phyloP scores from a whole-genome alignment of 2,329 filamentous ascomycete species.

The Diaporthe sp. region DNA sequence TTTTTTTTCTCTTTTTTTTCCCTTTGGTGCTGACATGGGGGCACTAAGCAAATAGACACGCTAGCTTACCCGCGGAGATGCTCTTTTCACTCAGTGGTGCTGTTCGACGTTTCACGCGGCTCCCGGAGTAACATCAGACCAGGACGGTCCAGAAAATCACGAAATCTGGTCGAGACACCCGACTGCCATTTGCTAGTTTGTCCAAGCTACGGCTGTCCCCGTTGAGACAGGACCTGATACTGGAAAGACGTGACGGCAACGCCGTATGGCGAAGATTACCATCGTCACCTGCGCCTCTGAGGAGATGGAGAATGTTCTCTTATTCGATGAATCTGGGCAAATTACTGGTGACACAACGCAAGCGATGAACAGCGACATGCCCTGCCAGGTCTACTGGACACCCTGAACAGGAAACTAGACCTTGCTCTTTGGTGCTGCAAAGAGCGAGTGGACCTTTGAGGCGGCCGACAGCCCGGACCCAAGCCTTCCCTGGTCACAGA shows the following conservation, averaged over 20 bases:
- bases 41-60: background rate
- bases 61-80: conserved; percentile 11
- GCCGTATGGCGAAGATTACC: background rate
- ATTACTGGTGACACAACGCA: background rate
- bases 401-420: background rate
- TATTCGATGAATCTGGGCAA: background rate
- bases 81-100: background rate
- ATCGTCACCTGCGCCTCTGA: background rate
- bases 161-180: background rate
- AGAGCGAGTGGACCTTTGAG: background rate
- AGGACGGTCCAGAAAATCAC: background rate
- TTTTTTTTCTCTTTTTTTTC: background rate
- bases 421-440: background rate
- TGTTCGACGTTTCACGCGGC: background rate
- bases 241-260: background rate
- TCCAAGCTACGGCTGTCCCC: too few species aligned
- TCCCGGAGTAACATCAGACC: background rate
- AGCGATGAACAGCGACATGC: background rate
- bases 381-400: background rate
- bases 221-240: background rate
- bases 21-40: too few species aligned
- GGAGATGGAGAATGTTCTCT: background rate
- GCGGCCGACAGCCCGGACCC: background rate
- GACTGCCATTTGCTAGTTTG: background rate
- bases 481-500: background rate